phyloP scores from a whole-genome alignment of 1,284 basidiomycete species.

The Heterobasidion occidentale region DNA sequence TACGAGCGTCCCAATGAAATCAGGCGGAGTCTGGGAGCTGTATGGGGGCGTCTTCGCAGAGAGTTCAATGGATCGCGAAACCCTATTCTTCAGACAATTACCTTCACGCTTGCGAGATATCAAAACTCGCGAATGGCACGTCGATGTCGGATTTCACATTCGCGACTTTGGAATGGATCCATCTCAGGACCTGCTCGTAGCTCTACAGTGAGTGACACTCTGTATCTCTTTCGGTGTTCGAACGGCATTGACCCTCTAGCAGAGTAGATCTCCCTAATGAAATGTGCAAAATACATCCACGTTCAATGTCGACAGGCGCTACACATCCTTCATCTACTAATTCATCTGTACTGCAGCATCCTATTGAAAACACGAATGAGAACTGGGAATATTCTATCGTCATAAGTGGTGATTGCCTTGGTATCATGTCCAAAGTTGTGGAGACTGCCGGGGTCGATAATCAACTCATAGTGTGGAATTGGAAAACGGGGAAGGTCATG shows the following conservation, averaged over 20 bases:
- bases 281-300: conserved; percentile 32
- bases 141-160: conserved; percentile 31
- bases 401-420: conserved; percentile 39
- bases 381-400: conserved; percentile 35
- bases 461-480: conserved; percentile 54
- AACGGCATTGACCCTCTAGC: too few relatives aligned
- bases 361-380: neutral
- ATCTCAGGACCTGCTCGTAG: conserved; percentile 48
- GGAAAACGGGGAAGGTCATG: conserved; percentile 40
- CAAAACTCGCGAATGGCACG: conserved; percentile 36
- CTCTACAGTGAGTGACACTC: conserved; percentile 26
- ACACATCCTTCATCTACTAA: conserved; percentile 34
- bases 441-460: conserved; percentile 20
- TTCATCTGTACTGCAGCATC: conserved; percentile 21
- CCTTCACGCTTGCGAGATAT: conserved; percentile 41
- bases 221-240: too few relatives aligned
- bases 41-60: conserved; percentile 54
- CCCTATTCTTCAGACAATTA: conserved; percentile 38
- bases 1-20: conserved; percentile 28
- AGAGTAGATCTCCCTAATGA: neutral
- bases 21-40: conserved; percentile 39
- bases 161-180: conserved; percentile 61
- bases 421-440: conserved; percentile 31
- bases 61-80: conserved; percentile 16
- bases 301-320: conserved; percentile 36